Evolutionary conservation across 441 rosid species (phyloP).

Genomic region (Corymbia citriodora): DNA sequence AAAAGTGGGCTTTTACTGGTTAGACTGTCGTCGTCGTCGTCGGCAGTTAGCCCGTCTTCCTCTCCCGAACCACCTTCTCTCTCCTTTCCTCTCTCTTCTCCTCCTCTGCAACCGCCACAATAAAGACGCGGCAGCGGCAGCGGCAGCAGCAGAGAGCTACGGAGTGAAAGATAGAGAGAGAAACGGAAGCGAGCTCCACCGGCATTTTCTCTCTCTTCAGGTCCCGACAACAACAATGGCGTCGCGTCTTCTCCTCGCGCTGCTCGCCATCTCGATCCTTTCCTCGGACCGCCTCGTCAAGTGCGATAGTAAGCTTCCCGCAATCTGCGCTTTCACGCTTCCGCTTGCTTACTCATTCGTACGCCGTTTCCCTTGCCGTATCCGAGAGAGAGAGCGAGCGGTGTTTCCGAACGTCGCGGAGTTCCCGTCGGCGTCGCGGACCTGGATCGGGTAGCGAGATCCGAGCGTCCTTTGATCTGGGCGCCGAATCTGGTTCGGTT

Average conservation of each 20-base stretch:
- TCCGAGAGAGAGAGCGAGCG: neutral
- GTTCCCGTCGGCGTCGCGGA: neutral
- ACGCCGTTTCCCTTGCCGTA: neutral
- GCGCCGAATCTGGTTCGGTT: neutral
- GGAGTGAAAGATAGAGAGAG: neutral
- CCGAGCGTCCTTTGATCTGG: neutral
- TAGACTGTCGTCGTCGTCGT: neutral
- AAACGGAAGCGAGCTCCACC: neutral
- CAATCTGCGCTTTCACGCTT: neutral
- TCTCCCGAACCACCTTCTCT: neutral
- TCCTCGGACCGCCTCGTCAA: conserved; percentile 16
- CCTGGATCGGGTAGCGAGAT: neutral
- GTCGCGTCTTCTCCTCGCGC: conserved; percentile 7
- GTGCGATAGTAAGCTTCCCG: conserved; percentile 15
- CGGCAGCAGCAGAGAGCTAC: neutral
- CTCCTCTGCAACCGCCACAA: neutral
- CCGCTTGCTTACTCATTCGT: neutral
- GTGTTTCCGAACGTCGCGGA: neutral
- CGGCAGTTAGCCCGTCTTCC: neutral
- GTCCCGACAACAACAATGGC: neutral
- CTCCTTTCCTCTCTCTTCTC: neutral
- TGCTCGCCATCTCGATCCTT: conserved; percentile 23
- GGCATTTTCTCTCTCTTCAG: neutral
- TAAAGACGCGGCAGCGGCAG: neutral
- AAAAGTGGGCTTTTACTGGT: neutral